Conservation (phyloP, 1,139 yeast species). For the Dujonia santamariae region DNA sequence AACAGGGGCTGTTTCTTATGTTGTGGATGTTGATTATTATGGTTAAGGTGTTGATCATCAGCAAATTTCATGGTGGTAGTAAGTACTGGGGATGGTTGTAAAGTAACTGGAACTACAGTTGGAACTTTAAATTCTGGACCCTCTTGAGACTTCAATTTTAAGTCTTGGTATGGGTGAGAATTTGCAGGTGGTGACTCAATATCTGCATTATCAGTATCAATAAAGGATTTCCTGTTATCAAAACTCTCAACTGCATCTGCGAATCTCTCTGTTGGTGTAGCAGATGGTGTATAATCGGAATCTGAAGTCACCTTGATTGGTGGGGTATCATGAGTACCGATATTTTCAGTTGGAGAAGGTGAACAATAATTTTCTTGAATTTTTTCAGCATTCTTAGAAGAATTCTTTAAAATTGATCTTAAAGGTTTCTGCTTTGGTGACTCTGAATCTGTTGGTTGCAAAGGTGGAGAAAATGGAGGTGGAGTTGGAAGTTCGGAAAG, state of each 20-base stretch:
- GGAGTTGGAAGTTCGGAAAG: no score
- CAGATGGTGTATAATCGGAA: neutral
- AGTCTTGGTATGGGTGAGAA: constrained; percentile 9
- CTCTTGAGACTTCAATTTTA: neutral
- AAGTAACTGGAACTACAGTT: constrained; percentile 3
- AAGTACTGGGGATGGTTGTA: constrained; percentile 7
- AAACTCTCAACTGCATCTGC: constrained; percentile 11
- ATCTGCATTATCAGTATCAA: constrained; percentile 1
- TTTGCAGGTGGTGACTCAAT: neutral
- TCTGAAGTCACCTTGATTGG: neutral
- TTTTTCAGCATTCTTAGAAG: constrained; percentile 4
- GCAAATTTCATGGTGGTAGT: constrained; percentile 5
- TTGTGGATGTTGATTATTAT: neutral
- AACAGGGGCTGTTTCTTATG: no score
- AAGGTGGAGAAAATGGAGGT: no score
- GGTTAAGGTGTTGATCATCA: no score
- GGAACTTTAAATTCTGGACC: constrained; percentile 4
- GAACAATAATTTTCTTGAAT: constrained; percentile 8
- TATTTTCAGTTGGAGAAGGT: constrained; percentile 1
- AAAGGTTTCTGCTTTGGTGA: constrained; percentile 21
- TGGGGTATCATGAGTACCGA: constrained; percentile 5
- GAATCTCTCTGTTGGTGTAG: constrained; percentile 7
- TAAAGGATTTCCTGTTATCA: constrained; percentile 5
- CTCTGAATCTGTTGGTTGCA: neutral
- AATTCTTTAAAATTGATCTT: constrained; percentile 34